Conservation (phyloP, 805 yeast genomes). For the Teunomyces barrocoloradensis region DNA sequence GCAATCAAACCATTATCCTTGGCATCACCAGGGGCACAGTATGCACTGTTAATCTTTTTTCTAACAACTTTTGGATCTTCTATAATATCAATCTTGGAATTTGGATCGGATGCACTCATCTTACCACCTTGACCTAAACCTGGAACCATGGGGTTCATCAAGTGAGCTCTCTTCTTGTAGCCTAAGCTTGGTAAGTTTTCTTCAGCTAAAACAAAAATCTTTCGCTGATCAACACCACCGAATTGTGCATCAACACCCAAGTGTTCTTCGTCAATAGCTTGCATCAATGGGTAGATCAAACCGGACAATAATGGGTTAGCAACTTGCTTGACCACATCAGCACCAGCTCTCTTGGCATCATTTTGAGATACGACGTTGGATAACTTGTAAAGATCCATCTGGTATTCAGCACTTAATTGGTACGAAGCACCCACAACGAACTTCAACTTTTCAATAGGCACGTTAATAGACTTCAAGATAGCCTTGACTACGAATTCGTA, state of each 20-base stretch:
- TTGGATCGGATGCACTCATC: conserved; percentile 99
- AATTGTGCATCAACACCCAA: conserved; percentile 89
- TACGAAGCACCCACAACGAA: conserved; percentile 90
- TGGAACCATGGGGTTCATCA: conserved; percentile 99
- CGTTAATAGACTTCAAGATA: conserved; percentile 79
- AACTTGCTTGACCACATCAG: conserved; percentile 98
- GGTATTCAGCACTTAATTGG: conserved; percentile 74
- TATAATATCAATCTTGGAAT: conserved; percentile 89
- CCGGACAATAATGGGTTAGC: conserved; percentile 91
- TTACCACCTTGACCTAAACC: conserved; percentile 96
- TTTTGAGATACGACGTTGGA: conserved; percentile 86
- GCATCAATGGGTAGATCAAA: conserved; percentile 96
- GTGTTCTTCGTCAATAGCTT: conserved; percentile 93
- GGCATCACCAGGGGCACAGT: conserved; percentile 89
- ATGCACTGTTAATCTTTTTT: conserved; percentile 90
- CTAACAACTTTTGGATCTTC: conserved; percentile 86
- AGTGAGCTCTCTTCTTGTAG: conserved; percentile 95
- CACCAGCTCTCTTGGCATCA: conserved; percentile 98
- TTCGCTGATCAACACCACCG: conserved; percentile 99
- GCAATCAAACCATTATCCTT: conserved; percentile 90
- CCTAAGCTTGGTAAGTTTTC: conserved; percentile 85
- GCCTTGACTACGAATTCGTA: conserved; percentile 83
- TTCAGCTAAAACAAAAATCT: conserved; percentile 94
- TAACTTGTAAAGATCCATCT: conserved; percentile 84
- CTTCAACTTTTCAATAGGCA: conserved; percentile 83